A percentile compares a stretch with the other conserved stretches of the same genome.
These are phyloP conservation scores for Tetradesmus obliquus DNA, from an alignment of 139 green algal genomes.

Conservation along the genomic window DNA sequence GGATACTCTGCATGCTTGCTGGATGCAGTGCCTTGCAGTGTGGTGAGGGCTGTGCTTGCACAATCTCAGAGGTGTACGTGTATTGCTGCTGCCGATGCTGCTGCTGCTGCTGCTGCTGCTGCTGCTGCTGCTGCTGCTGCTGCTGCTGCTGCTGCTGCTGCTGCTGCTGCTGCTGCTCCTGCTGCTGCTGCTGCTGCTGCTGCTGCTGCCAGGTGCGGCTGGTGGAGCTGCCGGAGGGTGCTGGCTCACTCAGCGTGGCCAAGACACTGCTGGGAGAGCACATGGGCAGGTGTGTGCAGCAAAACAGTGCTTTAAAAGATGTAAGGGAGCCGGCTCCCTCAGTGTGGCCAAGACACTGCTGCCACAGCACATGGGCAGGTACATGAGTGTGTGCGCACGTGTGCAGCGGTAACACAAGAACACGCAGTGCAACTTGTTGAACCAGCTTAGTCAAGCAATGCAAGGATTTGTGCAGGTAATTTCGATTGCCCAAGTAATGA, in stretches of 20 bases:
- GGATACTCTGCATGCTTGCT: no score
- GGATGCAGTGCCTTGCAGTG: background rate
- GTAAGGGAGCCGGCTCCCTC: no score
- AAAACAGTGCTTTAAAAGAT: background rate
- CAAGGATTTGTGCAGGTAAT: no score
- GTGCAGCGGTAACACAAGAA: background rate
- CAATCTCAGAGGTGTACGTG: background rate
- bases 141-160: constrained; percentile 8
- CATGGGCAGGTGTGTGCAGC: background rate
- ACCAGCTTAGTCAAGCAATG: no score
- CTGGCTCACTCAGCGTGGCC: background rate
- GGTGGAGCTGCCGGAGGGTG: constrained; percentile 28
- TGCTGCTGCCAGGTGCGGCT: constrained; percentile 47
- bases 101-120: background rate
- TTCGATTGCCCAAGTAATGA: no score
- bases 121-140: constrained; percentile 6
- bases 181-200: constrained; percentile 22
- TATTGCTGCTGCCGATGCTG: background rate
- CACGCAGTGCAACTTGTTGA: no score
- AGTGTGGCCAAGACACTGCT: constrained; percentile 11
- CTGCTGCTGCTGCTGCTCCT: background rate
- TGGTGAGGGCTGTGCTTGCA: background rate
- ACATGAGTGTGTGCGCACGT: no score
- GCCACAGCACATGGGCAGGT: constrained; percentile 39
- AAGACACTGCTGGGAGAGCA: constrained; percentile 45